Evolutionary conservation across 129 eudicot genomes (phyloP).

Genomic region (Arctium lappa): DNA sequence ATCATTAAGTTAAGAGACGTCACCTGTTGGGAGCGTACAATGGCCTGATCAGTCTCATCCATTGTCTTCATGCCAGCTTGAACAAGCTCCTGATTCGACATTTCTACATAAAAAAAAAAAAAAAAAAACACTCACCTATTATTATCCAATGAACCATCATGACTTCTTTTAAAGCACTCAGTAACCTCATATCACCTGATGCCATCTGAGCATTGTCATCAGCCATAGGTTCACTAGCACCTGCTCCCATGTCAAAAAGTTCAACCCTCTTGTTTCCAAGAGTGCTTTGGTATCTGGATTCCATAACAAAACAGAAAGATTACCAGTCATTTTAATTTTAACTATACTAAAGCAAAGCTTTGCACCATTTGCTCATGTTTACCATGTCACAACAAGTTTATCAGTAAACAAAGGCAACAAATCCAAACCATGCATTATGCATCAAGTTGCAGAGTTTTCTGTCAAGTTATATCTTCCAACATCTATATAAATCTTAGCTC

Average conservation of each 20-base stretch:
- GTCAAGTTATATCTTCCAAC: too few species aligned
- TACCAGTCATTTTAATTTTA: background rate
- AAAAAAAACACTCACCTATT: background rate
- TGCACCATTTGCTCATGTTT: too few species aligned
- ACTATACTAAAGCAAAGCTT: too few species aligned
- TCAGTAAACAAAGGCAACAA: background rate
- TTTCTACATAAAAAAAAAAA: constrained; percentile 44
- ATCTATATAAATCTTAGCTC: too few species aligned
- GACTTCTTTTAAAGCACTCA: background rate
- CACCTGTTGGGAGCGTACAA: constrained; percentile 96
- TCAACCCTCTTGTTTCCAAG: constrained; percentile 94
- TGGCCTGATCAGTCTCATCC: constrained; percentile 99
- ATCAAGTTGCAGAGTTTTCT: too few species aligned
- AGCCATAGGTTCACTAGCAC: constrained; percentile 79
- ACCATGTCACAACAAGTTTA: too few species aligned
- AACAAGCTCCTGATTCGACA: constrained; percentile 94
- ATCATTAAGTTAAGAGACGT: background rate
- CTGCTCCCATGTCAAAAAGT: constrained; percentile 92
- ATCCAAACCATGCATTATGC: too few species aligned
- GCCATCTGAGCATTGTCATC: constrained; percentile 87
- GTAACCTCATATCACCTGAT: constrained; percentile 54
- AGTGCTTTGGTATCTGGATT: constrained; percentile 84
- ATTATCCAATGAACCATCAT: background rate
- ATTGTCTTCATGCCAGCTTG: constrained; percentile 75
- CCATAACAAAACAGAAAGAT: background rate